phyloP scores from a whole-genome alignment of 768 basidiomycete genomes.

The Russula lepida region DNA sequence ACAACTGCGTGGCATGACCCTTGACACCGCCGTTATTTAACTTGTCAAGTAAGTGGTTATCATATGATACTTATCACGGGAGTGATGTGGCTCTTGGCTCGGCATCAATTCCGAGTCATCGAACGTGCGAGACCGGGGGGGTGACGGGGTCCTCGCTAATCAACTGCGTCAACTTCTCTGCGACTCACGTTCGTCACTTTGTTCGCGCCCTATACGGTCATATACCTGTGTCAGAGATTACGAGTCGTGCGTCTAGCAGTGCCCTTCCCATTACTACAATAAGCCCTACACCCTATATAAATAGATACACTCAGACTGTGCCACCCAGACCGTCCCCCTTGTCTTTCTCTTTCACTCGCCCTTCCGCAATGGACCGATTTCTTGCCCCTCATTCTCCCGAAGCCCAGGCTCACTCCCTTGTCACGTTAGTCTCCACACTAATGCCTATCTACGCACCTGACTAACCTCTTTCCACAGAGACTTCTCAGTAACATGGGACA shows the following conservation, averaged over 20 bases:
- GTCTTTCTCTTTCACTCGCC: background rate
- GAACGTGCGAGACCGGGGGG: conserved; percentile 20
- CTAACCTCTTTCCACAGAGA: conserved; percentile 37
- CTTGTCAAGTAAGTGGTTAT: background rate
- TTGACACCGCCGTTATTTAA: background rate
- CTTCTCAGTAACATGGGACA: conserved; percentile 61
- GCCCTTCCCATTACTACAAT: background rate
- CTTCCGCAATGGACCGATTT: conserved; percentile 52
- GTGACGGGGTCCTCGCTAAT: background rate
- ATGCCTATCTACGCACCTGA: background rate
- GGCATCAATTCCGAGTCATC: background rate
- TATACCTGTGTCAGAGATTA: background rate
- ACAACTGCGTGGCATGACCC: background rate
- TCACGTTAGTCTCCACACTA: conserved; percentile 42
- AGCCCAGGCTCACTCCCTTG: conserved; percentile 57
- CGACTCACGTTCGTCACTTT: conserved; percentile 18
- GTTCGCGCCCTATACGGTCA: conserved; percentile 1
- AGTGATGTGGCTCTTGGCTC: conserved; percentile 4
- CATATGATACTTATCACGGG: background rate
- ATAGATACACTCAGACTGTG: conserved; percentile 5
- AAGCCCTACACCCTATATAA: background rate
- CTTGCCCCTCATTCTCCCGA: conserved; percentile 68
- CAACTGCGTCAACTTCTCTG: conserved; percentile 4
- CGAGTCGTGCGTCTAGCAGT: background rate
- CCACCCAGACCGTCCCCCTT: background rate